Base-by-base conservation (phyloP, 768 basidiomycete species). In the Stropharia rugosoannulata region DNA sequence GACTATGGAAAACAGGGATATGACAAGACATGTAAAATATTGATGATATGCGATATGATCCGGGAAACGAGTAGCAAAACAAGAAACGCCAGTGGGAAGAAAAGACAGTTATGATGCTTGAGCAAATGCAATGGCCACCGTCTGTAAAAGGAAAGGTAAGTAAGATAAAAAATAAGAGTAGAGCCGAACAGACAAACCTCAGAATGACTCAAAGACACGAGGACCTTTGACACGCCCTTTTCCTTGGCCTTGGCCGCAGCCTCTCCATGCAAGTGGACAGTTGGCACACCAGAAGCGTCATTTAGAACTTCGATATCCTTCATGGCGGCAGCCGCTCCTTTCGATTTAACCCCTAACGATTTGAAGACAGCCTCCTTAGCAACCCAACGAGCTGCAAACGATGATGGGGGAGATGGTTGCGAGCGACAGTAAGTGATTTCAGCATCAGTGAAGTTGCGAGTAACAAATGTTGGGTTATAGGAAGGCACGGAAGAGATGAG, bases 361-460 rank as follows among this genome's bases (percentile, higher is more conserved):
- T 98, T 98, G 86, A 98, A 98, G 51, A 90, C 85, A 2, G 95
- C 96, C 71, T 98, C 97, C 74, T 98, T 99, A 49, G 93, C 96
- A 27, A 84, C 91, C 96, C 97, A 99, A 54, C 95, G 90, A 36
- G 91, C 95, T 18, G 97, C 96, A 67, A 97, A 95, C 2, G 96
- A 98, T 7, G 97, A 89, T 1, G 82, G 72, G 15, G 92, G 85
- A 46, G 90, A 91, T 2, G 96, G 87, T 65, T 98, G 94, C n/a
- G 81, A 63, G 49, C 75, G 79, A 73, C 95, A 98, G 78, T 98
- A 98, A 10, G 80, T 74, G 62, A 88, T 82, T 74, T 99, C 97
- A 19, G 80, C 85, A 9, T 86, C 83, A 16, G 95, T 98, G 75
- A 97, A 99, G 79, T 99, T 99, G 59, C 94, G 89, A 53, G 82